These are phyloP conservation scores for Hygrophoropsis aurantiaca DNA, from an alignment of 768 basidiomycete genomes.

Conservation along the genomic window DNA sequence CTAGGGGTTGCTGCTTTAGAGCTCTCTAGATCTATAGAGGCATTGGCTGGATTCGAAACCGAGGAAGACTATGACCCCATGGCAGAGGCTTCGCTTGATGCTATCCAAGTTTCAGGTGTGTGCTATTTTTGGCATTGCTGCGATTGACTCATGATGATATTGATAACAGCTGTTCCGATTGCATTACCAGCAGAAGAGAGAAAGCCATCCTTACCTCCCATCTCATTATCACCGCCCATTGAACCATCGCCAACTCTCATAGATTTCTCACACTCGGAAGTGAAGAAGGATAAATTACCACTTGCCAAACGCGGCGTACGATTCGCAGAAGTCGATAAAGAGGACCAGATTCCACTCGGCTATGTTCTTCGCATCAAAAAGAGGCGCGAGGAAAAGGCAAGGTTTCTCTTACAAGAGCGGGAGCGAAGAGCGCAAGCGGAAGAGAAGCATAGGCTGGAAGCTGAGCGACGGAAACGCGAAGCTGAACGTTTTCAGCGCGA, in stretches of 20 bases:
- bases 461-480: slow-evolving; percentile 44
- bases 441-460: slow-evolving; percentile 40
- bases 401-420: slow-evolving; percentile 60
- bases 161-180: too few species aligned
- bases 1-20: slow-evolving; percentile 72
- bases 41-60: slow-evolving; percentile 51
- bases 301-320: slow-evolving; percentile 52
- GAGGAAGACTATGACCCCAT: slow-evolving; percentile 19
- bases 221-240: not conserved
- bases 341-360: slow-evolving; percentile 67
- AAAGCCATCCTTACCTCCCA: not conserved
- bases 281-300: not conserved
- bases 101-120: not conserved
- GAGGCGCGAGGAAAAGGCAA: slow-evolving; percentile 71
- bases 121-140: slow-evolving; percentile 1
- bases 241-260: not conserved
- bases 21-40: slow-evolving; percentile 66
- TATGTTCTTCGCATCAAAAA: slow-evolving; percentile 72
- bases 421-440: slow-evolving; percentile 50
- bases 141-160: slow-evolving; percentile 7
- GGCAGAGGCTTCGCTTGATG: slow-evolving; percentile 3
- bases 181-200: not conserved
- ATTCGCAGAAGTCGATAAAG: slow-evolving; percentile 65
- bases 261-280: not conserved
- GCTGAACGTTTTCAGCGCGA: slow-evolving; percentile 44